These are phyloP conservation scores for Candida gorgasii DNA, from an alignment of 805 yeast genomes.

Conservation along the genomic window DNA sequence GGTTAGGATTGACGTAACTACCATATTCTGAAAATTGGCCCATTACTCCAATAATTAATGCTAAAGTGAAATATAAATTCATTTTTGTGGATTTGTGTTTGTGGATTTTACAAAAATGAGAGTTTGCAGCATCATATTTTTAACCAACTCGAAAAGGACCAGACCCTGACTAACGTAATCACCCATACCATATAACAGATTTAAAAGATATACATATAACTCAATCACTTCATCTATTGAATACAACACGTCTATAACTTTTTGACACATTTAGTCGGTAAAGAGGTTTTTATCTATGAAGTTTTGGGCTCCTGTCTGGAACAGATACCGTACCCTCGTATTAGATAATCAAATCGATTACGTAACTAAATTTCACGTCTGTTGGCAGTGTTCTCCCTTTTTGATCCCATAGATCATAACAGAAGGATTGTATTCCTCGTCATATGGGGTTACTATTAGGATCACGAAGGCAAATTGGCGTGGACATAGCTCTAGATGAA, in stretches of 20 bases:
- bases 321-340: slow-evolving; percentile 1
- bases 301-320: too few species aligned
- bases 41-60: not conserved
- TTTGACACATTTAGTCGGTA: too few species aligned
- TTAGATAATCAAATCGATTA: slow-evolving; percentile 2
- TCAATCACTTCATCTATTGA: too few species aligned
- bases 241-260: too few species aligned
- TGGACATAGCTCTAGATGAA: too few species aligned
- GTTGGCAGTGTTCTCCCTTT: slow-evolving; percentile 4
- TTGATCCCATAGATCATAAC: slow-evolving; percentile 3
- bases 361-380: slow-evolving; percentile 1
- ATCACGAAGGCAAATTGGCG: too few species aligned
- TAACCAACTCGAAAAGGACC: not conserved
- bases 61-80: not conserved
- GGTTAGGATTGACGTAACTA: slow-evolving; percentile 48
- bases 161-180: too few species aligned
- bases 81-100: slow-evolving; percentile 1
- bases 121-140: not conserved
- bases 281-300: too few species aligned
- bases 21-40: slow-evolving; percentile 19
- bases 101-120: slow-evolving; percentile 6
- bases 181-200: too few species aligned
- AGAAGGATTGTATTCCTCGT: too few species aligned
- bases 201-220: too few species aligned
- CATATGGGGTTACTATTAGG: too few species aligned